Base-by-base conservation (phyloP, 2,329 filamentous ascomycete genomes). In the Cercospora citrullina region DNA sequence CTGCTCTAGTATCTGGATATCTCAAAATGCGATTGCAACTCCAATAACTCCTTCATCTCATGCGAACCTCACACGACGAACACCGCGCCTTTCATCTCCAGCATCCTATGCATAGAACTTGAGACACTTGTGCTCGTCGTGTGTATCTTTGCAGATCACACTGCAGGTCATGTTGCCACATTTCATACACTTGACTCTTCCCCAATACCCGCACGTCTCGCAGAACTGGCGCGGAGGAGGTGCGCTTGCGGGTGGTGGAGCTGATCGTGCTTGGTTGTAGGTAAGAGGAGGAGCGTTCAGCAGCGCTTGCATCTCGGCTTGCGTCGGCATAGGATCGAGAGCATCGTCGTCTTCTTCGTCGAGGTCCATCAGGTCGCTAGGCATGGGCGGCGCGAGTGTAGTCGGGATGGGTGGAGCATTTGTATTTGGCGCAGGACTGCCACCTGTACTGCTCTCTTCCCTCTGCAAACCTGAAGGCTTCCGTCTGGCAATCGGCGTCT, bases 191-290 rank as follows among this genome's bases (percentile, higher is more conserved):
- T 85, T 86, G 57, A 92, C 89, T 48, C 89, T 83, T 2, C 91
- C 91, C 91, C 91, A 94, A 79, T 93, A 94, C 14, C 91, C 91
- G 76, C 91, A 94, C 33, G 93, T 87, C 76, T 90, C 90, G 79
- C 91, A 94, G 78, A 94, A 94, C 39, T 82, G 81, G 68, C 91
- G 83, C 64, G 80, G 79, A 58, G 82, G 81, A 2, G 90, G 89
- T 9, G 76, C 80, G 16, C 74, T 73, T 3, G 76, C 66, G 5
- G 80, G 75, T 14, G 81, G 79, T 21, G 82, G 79, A 4, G 77
- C 79, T 16, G 77, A 80, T 66, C 81, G 79, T 55, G 89, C 88
- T 72, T 91, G 90, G 59, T 86, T 83, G 78, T 92, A 94, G 42
- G 83, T 88, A 64, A 93, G 80, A 58, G 90, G 87, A 62, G 90